These are phyloP conservation scores for Pezicula radicicola DNA, from an alignment of 2,329 filamentous ascomycete genomes.

Conservation along the genomic window DNA sequence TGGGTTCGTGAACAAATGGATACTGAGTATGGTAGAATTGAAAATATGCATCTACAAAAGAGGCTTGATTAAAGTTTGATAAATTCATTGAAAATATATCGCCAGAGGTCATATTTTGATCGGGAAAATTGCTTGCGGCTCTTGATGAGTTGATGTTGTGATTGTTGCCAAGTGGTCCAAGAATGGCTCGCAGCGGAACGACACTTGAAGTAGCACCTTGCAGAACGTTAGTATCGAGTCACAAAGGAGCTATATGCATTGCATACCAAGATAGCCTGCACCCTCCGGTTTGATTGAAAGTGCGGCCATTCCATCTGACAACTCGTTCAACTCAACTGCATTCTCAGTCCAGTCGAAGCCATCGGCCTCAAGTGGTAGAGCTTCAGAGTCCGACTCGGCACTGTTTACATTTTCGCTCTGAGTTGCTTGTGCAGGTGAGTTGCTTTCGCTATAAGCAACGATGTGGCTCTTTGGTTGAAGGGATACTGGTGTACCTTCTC, in stretches of 20 bases:
- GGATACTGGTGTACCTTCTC: background rate
- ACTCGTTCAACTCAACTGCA: conserved; percentile 4
- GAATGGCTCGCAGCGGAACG: background rate
- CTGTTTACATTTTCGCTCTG: background rate
- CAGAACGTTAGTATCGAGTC: background rate
- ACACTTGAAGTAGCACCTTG: conserved; percentile 14
- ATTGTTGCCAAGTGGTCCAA: conserved; percentile 1
- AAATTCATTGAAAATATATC: background rate
- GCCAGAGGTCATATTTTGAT: background rate
- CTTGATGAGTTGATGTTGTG: conserved; percentile 1
- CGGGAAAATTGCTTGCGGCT: background rate
- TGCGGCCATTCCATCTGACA: conserved; percentile 32
- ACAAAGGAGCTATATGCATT: background rate
- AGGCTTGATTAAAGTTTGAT: background rate
- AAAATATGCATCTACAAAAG: conserved; percentile 17
- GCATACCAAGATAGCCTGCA: conserved; percentile 28
- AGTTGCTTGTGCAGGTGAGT: background rate
- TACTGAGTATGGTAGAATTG: conserved; percentile 13
- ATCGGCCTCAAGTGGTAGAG: conserved; percentile 14
- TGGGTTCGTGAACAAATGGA: conserved; percentile 17
- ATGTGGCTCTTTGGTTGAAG: background rate
- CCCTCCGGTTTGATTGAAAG: conserved; percentile 33
- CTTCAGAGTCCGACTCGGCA: conserved; percentile 5
- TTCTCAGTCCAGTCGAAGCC: conserved; percentile 18
- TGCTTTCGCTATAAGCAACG: background rate